phyloP scores from a whole-genome alignment of 148 eudicot genomes.

The Oxyria digyna region DNA sequence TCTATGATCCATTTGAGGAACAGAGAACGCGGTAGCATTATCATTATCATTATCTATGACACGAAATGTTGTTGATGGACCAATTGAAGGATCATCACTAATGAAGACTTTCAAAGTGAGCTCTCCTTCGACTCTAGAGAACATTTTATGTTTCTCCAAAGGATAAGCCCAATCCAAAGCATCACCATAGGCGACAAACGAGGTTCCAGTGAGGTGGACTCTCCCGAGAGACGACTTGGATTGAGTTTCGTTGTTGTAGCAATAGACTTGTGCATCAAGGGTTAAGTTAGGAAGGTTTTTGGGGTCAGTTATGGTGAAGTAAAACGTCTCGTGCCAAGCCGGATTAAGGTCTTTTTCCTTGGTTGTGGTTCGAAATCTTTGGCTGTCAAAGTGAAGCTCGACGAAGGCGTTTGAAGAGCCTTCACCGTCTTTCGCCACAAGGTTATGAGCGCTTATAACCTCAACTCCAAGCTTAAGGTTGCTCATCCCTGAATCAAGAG shows the following conservation, averaged over 20 bases:
- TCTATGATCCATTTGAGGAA: not conserved
- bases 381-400: conserved; percentile 71
- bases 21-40: not conserved
- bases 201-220: conserved; percentile 49
- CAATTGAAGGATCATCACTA: conserved; percentile 40
- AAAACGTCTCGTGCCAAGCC: conserved; percentile 76
- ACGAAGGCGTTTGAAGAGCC: conserved; percentile 67
- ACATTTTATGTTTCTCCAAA: conserved; percentile 47
- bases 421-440: conserved; percentile 59
- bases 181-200: conserved; percentile 64
- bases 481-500: conserved; percentile 21
- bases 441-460: conserved; percentile 68
- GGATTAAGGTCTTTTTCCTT: conserved; percentile 77
- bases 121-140: conserved; percentile 73
- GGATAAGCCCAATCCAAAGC: conserved; percentile 66
- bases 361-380: conserved; percentile 49
- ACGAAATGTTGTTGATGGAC: conserved; percentile 33
- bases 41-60: not conserved
- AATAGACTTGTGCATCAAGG: conserved; percentile 57
- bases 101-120: conserved; percentile 68
- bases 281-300: conserved; percentile 31
- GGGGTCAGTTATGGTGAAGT: conserved; percentile 58
- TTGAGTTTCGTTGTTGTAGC: conserved; percentile 15
- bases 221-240: conserved; percentile 61
- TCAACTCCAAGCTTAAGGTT: conserved; percentile 79